Conservation (phyloP, 2,329 filamentous ascomycete species). For the Trichoderma sp. region DNA sequence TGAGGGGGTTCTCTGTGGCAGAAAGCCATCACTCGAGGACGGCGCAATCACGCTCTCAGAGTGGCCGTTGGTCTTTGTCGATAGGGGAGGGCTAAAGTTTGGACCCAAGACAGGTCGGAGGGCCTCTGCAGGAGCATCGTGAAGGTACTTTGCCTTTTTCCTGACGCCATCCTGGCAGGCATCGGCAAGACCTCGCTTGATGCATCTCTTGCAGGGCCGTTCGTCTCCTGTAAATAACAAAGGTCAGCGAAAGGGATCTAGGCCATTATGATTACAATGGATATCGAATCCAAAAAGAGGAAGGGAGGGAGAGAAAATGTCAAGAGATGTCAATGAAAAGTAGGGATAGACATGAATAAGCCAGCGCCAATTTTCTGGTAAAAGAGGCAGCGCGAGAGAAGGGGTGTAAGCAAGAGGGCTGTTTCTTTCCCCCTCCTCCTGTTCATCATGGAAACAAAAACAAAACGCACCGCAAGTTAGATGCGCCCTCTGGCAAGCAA, state of each 20-base stretch:
- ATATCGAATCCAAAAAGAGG: background rate
- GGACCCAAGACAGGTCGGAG: conserved; percentile 81
- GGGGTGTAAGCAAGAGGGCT: too few species aligned
- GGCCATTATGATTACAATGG: background rate
- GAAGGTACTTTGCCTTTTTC: conserved; percentile 98
- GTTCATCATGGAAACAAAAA: background rate
- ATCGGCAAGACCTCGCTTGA: conserved; percentile 89
- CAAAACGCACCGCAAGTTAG: conserved; percentile 88
- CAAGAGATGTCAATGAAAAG: background rate
- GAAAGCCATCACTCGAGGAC: conserved; percentile 49
- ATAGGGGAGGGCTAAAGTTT: conserved; percentile 64
- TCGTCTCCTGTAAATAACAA: conserved; percentile 71
- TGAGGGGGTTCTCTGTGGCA: conserved; percentile 48
- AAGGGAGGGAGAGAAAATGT: background rate
- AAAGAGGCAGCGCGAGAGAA: background rate
- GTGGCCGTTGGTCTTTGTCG: conserved; percentile 49
- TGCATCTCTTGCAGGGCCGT: conserved; percentile 87
- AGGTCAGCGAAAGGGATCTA: background rate
- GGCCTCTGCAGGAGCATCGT: conserved; percentile 89
- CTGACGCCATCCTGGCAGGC: conserved; percentile 93
- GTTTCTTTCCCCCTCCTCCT: background rate
- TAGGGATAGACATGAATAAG: background rate
- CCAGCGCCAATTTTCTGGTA: background rate
- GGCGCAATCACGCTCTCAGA: conserved; percentile 47
- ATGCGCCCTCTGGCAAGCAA: conserved; percentile 95